phyloP scores from a whole-genome alignment of 2,329 filamentous ascomycete species.

The Trichophyton schoenleinii region DNA sequence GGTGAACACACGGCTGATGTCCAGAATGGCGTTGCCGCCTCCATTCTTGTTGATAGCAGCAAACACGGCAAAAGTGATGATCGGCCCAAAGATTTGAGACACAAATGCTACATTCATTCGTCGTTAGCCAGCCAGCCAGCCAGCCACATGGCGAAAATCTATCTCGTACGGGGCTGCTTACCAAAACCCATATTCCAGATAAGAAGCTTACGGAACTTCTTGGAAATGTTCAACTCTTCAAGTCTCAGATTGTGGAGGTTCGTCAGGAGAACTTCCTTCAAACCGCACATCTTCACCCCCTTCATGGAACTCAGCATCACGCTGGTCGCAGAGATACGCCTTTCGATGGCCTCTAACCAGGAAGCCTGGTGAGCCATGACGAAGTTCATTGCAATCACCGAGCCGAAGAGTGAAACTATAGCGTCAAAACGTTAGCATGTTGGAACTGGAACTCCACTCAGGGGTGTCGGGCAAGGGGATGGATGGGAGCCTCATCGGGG shows the following conservation, averaged over 20 bases:
- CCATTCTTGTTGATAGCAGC: slow-evolving; percentile 28
- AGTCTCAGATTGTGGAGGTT: slow-evolving; percentile 29
- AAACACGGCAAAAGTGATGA: slow-evolving; percentile 36
- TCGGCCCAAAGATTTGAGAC: slow-evolving; percentile 33
- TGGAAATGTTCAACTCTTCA: slow-evolving; percentile 32
- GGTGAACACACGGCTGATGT: slow-evolving; percentile 34
- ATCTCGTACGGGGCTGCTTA: slow-evolving; percentile 12
- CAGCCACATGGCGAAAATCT: slow-evolving; percentile 13
- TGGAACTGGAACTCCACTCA: not conserved
- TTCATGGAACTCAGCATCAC: slow-evolving; percentile 40
- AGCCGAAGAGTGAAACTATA: slow-evolving; percentile 25
- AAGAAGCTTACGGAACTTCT: slow-evolving; percentile 30
- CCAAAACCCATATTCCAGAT: slow-evolving; percentile 31
- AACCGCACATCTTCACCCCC: slow-evolving; percentile 39
- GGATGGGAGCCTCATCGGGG: not conserved
- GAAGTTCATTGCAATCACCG: slow-evolving; percentile 25
- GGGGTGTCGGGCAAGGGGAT: too few species aligned
- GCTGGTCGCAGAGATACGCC: slow-evolving; percentile 37
- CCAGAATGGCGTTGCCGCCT: slow-evolving; percentile 22
- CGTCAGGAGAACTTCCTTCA: slow-evolving; percentile 31
- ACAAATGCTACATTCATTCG: slow-evolving; percentile 22
- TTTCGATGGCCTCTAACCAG: slow-evolving; percentile 41
- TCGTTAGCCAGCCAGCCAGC: slow-evolving; percentile 7
- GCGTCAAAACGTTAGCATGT: not conserved
- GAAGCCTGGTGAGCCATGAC: slow-evolving; percentile 30